phyloP scores from a whole-genome alignment of 306 rosid genomes.

The Ormosia emarginata region DNA sequence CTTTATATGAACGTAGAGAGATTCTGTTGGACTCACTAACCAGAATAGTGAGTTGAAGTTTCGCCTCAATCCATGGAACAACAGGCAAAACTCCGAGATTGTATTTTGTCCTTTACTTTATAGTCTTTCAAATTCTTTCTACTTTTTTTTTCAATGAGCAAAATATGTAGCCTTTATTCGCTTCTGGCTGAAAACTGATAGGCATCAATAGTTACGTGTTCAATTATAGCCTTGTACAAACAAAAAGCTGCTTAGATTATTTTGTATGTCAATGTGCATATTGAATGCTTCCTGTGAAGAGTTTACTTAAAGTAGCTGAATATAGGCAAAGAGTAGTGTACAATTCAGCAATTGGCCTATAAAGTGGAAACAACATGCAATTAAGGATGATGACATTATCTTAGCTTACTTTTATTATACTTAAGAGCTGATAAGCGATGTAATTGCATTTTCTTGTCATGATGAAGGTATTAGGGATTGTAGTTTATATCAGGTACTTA shows the following conservation, averaged over 20 bases:
- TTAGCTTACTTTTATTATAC: too few species aligned
- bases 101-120: slow-evolving; percentile 36
- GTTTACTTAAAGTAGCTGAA: background rate
- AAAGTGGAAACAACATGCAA: too few species aligned
- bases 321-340: background rate
- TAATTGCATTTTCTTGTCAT: too few species aligned
- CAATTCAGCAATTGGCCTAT: too few species aligned
- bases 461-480: too few species aligned
- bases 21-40: too few species aligned
- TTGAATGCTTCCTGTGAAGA: background rate
- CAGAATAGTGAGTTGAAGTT: too few species aligned
- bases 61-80: slow-evolving; percentile 99
- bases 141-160: background rate
- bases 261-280: background rate
- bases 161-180: background rate
- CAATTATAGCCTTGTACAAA: background rate
- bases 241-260: background rate
- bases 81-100: slow-evolving; percentile 94
- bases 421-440: too few species aligned
- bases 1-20: too few species aligned
- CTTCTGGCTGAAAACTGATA: background rate
- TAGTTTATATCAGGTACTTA: too few species aligned
- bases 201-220: background rate
- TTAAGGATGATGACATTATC: too few species aligned
- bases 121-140: background rate